Base-by-base conservation (phyloP, 345 rosid species). In the Eucalyptus regnans region DNA sequence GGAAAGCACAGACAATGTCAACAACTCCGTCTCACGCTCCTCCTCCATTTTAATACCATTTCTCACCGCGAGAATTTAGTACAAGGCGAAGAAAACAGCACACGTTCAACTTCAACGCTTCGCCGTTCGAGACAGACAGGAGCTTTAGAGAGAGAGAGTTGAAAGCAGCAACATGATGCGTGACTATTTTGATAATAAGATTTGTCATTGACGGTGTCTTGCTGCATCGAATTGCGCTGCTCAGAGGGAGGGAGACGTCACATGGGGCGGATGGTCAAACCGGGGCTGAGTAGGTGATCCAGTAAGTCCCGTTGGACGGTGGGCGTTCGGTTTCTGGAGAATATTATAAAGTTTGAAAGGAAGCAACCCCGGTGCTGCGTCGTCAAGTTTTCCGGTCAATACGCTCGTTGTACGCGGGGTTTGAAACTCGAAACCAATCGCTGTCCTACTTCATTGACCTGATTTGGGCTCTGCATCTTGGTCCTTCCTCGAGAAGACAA, bases 391-490 rank as follows among this genome's bases (percentile, higher is more conserved):
- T 23, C 89, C 87, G 92, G 93, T 93, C 95, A 92, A 91, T 90
- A 88, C 94, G 94, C 95, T 89, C 50, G 56, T 49, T 89, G 90
- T 44, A 91, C 93, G 90, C 90, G 92, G 11, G 23, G 68, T 51
- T n/a, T 27, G 48, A 41, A n/a, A 54, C 71, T 37, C 46, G 83
- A 71, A 37, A 86, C 88, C 81, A 46, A 64, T 48, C 56, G 51
- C 88, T 89, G 86, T 87, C 87, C 58, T 15, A 60, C n/a, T 76
- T 62, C 86, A 89, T 89, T 90, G 90, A 89, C 91, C 91, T 68
- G 58, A 9, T 31, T 86, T 51, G 46, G 9, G n/a, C 62, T 33
- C 43, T 18, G 46, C 83, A 71, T 20, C 23, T 71, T 9, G 83
- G 46, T 71, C 46, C 83, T 37, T 71, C 41, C 46, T 18, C 83